phyloP scores from a whole-genome alignment of 371 early-diverging fungal species.

The Lichtheimia hyalospora region DNA sequence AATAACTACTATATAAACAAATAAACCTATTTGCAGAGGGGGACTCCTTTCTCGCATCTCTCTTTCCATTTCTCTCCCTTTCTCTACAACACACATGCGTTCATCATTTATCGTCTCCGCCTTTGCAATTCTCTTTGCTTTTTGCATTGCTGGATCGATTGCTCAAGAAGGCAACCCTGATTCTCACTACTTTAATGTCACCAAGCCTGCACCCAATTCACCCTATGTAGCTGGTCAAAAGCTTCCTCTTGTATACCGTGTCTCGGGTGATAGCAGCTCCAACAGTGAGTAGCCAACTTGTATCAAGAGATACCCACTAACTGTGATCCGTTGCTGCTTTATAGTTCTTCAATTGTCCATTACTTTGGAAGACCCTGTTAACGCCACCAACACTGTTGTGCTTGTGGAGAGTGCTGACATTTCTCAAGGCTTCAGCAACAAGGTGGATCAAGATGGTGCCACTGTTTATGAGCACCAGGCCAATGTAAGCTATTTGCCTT shows the following conservation, averaged over 20 bases:
- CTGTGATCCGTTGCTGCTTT: neutral
- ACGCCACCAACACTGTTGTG: conserved; percentile 14
- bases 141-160: conserved; percentile 3
- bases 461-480: conserved; percentile 37
- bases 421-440: conserved; percentile 30
- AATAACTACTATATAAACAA: conserved; percentile 3
- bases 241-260: conserved; percentile 38
- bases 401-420: conserved; percentile 24
- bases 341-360: conserved; percentile 29
- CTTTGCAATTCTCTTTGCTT: conserved; percentile 12
- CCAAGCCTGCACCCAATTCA: conserved; percentile 21
- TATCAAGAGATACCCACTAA: no score
- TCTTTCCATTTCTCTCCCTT: neutral
- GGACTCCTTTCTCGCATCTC: neutral
- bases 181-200: conserved; percentile 12
- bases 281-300: conserved; percentile 20
- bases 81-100: no score
- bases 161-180: conserved; percentile 14
- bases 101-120: neutral
- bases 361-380: conserved; percentile 10
- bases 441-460: conserved; percentile 21
- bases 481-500: conserved; percentile 21
- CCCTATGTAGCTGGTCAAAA: conserved; percentile 39
- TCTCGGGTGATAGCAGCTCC: conserved; percentile 23
- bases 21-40: neutral